These are phyloP conservation scores for Amphicarpaea edgeworthii DNA, from an alignment of 306 rosid genomes.

Conservation along the genomic window DNA sequence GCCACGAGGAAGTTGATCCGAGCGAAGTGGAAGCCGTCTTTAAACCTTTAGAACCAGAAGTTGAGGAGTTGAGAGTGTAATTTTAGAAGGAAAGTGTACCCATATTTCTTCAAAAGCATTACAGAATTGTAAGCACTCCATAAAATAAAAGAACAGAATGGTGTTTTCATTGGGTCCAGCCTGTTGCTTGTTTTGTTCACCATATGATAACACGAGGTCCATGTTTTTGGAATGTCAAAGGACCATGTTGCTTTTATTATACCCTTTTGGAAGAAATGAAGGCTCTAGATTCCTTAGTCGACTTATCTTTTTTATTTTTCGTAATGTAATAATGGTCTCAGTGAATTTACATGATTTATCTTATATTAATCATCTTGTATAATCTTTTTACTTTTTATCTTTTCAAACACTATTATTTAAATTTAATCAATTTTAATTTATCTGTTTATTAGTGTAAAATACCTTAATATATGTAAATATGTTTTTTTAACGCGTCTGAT, in stretches of 20 bases:
- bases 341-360: neutral
- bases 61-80: constrained; percentile 59
- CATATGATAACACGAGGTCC: constrained; percentile 8
- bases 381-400: neutral
- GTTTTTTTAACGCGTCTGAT: too few relatives aligned
- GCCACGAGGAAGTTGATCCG: constrained; percentile 70
- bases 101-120: constrained; percentile 40
- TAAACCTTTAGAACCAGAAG: constrained; percentile 64
- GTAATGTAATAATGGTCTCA: neutral
- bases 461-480: neutral
- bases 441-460: neutral
- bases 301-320: too few relatives aligned
- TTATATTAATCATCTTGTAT: neutral
- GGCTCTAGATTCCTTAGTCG: constrained; percentile 10
- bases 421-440: neutral
- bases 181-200: constrained; percentile 39
- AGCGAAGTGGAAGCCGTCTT: constrained; percentile 72
- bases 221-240: constrained; percentile 37
- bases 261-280: constrained; percentile 21
- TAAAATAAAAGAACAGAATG: constrained; percentile 54
- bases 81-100: constrained; percentile 20
- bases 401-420: neutral
- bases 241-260: constrained; percentile 29
- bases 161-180: neutral
- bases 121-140: constrained; percentile 25